Evolutionary conservation across 106 monocot species (phyloP), one percentile per base, ranked within the genome.

Genomic region (Dactylorhiza incarnata): DNA sequence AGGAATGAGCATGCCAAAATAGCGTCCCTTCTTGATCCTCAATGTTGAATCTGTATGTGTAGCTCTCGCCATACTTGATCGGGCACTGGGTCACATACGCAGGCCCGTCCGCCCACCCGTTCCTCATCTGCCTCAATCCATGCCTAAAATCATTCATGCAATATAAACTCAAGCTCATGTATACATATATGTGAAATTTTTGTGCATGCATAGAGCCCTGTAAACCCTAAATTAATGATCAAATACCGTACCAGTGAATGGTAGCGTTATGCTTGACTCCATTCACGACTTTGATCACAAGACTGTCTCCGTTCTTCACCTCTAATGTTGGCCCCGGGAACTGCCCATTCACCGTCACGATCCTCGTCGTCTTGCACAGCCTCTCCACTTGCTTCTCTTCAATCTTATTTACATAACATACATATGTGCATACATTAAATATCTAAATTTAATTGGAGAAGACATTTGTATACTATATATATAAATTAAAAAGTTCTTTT

Each of bases 331-430:
- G 91, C 26, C 91, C 91, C 1, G 91, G 88, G 54, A 69, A 81
- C 77, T 84, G 84, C 11, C 86, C 91, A n/a, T 91, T 91, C 68
- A 91, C 86, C 3, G 91, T 91, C 13, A 91, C 86, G 71, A 86
- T 86, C 20, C 44, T 80, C 76, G 72, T 83, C 5, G 59, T 80
- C 50, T 74, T 78, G 88, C 91, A 91, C 84, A 88, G 86, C 91
- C 86, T 91, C 88, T 88, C 84, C 91, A 91, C 88, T 72, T 77
- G 78, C 61, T 86, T 88, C 45, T 72, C 82, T 78, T 88, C 74
- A 14, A 91, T 76, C 91, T 66, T 66, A 66, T 29, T 9, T 66
- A 37, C 13, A 66, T 66, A 26, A 66, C 13, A 66, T 37, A n/a
- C n/a, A n/a, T n/a, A n/a, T n/a, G n/a, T n/a, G n/a, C n/a, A n/a